phyloP scores from a whole-genome alignment of 2,329 filamentous ascomycete genomes.

The Paecilomyces sp. region DNA sequence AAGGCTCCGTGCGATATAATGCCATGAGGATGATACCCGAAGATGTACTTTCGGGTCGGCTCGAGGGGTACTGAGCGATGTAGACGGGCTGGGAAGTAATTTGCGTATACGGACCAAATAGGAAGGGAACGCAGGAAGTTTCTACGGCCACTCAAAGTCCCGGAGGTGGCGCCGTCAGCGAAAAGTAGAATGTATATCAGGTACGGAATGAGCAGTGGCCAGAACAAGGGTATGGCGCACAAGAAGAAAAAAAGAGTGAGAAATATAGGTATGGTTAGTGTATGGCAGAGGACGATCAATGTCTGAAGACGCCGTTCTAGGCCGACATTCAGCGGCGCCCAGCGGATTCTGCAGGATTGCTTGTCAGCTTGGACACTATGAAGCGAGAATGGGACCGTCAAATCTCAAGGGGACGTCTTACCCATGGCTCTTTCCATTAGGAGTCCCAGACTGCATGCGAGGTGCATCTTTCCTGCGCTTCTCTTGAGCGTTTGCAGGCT shows the following conservation, averaged over 20 bases:
- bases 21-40: constrained; percentile 94
- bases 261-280: constrained; percentile 60
- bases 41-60: constrained; percentile 84
- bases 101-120: constrained; percentile 83
- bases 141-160: constrained; percentile 66
- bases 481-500: background rate
- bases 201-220: constrained; percentile 73
- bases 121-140: constrained; percentile 65
- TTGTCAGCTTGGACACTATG: background rate
- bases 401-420: background rate
- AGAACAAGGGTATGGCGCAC: constrained; percentile 83
- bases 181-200: constrained; percentile 70
- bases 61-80: constrained; percentile 77
- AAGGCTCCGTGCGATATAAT: constrained; percentile 98
- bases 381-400: background rate
- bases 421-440: background rate
- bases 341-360: constrained; percentile 56
- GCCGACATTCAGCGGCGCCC: constrained; percentile 72
- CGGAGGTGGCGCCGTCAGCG: constrained; percentile 69
- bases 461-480: background rate
- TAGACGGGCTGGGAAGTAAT: constrained; percentile 82
- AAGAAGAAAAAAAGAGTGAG: constrained; percentile 83
- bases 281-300: constrained; percentile 68
- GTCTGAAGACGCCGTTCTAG: constrained; percentile 68
- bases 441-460: background rate